Base-by-base conservation (phyloP, 441 rosid species). In the Heliophila coronopifolia region DNA sequence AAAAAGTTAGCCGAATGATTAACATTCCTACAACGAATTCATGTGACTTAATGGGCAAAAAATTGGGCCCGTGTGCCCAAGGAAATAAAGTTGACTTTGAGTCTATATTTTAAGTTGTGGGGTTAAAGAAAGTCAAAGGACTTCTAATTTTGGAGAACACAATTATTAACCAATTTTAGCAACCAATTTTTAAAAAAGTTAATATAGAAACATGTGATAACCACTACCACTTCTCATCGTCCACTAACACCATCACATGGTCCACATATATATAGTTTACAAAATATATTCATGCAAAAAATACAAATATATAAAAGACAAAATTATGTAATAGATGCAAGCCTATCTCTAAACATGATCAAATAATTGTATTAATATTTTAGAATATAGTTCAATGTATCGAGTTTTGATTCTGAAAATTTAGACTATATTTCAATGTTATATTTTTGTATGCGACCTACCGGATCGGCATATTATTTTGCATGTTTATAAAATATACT, bases 221-320 rank as follows among this genome's bases (percentile, higher is more conserved):
- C 47, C 59, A n/a, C n/a, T n/a, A 51, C 40, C 4, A 41, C n/a
- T 60, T 26, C 32, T 19, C 58, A 42, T 35, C 46, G 14, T 18
- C 46, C 59, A 35, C 34, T 27, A 62, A 12, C n/a, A n/a, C n/a
- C 54, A 38, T 31, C 49, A 46, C 61, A 54, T 45, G 55, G 50
- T 62, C 67, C 49, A 46, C 61, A n/a, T n/a, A 11, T 37, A 14
- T 22, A 15, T 37, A 13, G 7, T 11, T 44, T 35, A 50, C 22
- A 19, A 35, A n/a, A 10, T 23, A 35, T 60, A 15, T 44, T 36
- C 34, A 44, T 44, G 61, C 35, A 13, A 22, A 44, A 15, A 12
- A 37, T 16, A 45, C 52, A 45, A 54, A 15, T 45, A 9, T 38
- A 46, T 46, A 38, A 33, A 44, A 15, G 49, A 61, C 54, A 45